phyloP scores from a whole-genome alignment of 805 yeast species.

The Candida endomychidarum region DNA sequence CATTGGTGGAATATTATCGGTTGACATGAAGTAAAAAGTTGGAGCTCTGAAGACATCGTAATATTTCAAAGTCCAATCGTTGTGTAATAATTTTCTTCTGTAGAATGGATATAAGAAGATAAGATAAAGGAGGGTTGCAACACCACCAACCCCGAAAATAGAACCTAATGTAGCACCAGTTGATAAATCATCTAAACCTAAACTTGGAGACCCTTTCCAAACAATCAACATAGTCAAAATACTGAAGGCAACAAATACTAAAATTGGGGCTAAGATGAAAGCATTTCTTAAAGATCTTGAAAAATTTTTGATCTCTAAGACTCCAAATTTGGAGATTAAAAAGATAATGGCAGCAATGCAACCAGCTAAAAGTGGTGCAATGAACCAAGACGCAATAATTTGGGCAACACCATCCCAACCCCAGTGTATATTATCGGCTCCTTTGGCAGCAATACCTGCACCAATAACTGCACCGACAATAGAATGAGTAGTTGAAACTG shows the following conservation, averaged over 20 bases:
- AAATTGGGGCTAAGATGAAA: constrained; percentile 54
- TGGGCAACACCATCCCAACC: constrained; percentile 75
- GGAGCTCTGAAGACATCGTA: constrained; percentile 62
- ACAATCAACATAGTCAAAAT: constrained; percentile 74
- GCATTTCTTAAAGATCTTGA: constrained; percentile 51
- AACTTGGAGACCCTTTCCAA: constrained; percentile 77
- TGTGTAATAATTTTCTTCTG: constrained; percentile 55
- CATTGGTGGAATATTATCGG: constrained; percentile 62
- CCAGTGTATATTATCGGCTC: constrained; percentile 62
- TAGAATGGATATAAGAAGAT: constrained; percentile 60
- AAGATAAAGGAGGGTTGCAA: constrained; percentile 51
- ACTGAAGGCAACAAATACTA: constrained; percentile 59
- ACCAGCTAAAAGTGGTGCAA: constrained; percentile 74
- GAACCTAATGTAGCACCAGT: constrained; percentile 55
- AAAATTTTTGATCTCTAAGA: constrained; percentile 56
- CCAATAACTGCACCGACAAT: constrained; percentile 78
- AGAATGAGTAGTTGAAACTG: constrained; percentile 81
- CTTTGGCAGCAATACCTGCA: constrained; percentile 70
- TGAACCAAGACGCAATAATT: constrained; percentile 77
- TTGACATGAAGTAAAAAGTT: constrained; percentile 49
- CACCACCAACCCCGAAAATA: constrained; percentile 64
- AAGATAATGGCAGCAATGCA: constrained; percentile 58
- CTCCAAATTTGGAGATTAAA: constrained; percentile 56
- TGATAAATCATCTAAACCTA: constrained; percentile 54
- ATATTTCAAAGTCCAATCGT: constrained; percentile 67